Conservation (phyloP, 345 rosid species). For the Sonneratia alba region DNA sequence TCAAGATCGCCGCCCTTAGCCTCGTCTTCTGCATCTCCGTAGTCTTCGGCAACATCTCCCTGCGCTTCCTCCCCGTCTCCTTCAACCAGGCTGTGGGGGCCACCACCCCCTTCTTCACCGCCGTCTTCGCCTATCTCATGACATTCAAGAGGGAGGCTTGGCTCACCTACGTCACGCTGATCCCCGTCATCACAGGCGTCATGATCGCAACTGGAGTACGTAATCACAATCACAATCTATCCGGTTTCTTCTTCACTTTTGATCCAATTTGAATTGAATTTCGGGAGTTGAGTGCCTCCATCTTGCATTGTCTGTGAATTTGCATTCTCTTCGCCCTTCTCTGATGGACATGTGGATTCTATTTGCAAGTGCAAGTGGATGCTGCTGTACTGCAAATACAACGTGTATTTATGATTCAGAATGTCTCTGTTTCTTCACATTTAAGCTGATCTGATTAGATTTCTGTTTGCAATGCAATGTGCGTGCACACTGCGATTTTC, state of each 20-base stretch:
- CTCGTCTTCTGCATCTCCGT: conserved; percentile 93
- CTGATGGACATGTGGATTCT: background rate
- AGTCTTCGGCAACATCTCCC: conserved; percentile 76
- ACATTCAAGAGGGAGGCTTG: conserved; percentile 87
- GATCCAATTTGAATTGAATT: background rate
- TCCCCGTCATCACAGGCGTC: conserved; percentile 95
- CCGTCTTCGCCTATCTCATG: conserved; percentile 86
- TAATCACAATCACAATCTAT: background rate
- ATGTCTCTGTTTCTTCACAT: background rate
- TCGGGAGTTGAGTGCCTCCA: background rate
- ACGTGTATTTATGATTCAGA: background rate
- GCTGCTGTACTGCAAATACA: background rate
- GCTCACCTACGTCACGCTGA: conserved; percentile 77
- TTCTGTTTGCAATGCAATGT: background rate
- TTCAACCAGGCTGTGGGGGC: conserved; percentile 96
- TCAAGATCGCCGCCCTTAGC: conserved; percentile 85
- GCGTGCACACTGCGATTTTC: background rate
- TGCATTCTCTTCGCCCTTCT: background rate
- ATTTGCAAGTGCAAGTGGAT: background rate
- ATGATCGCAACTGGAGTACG: conserved; percentile 93
- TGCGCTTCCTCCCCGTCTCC: conserved; percentile 75
- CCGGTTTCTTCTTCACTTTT: background rate
- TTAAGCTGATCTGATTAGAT: background rate
- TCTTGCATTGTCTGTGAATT: background rate
- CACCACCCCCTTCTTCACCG: conserved; percentile 97